phyloP scores from a whole-genome alignment of 768 basidiomycete species.

The Amanita pseudoporphyria region DNA sequence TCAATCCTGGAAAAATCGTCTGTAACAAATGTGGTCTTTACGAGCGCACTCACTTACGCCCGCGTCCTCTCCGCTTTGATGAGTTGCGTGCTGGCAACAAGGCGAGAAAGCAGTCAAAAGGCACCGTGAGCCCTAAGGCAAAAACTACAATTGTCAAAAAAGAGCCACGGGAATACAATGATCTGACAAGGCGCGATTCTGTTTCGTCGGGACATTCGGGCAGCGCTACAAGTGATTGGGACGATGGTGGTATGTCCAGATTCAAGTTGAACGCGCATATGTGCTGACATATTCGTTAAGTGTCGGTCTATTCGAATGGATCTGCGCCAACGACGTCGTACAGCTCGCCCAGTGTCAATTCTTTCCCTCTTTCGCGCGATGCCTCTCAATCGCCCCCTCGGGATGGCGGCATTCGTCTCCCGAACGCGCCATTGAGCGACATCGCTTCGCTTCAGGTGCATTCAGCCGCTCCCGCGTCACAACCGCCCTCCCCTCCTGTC shows the following conservation, averaged over 20 bases:
- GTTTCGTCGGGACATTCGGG: conserved; percentile 53
- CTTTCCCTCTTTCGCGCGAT: conserved; percentile 54
- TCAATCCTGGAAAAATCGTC: conserved; percentile 87
- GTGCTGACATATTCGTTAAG: conserved; percentile 16
- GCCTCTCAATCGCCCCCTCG: conserved; percentile 39
- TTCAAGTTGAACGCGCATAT: not conserved
- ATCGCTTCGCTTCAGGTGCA: conserved; percentile 38
- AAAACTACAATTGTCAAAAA: conserved; percentile 44
- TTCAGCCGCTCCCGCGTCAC: conserved; percentile 12
- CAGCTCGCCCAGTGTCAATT: conserved; percentile 51
- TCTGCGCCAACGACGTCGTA: conserved; percentile 56
- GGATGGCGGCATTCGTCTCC: conserved; percentile 62
- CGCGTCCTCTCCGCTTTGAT: conserved; percentile 78
- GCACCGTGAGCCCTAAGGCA: conserved; percentile 28
- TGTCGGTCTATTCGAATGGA: conserved; percentile 45
- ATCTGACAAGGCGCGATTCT: conserved; percentile 47
- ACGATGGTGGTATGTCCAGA: conserved; percentile 55
- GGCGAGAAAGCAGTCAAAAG: conserved; percentile 49
- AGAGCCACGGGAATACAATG: conserved; percentile 42
- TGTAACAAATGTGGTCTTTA: conserved; percentile 93
- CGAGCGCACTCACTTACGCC: conserved; percentile 79
- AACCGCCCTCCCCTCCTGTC: conserved; percentile 7
- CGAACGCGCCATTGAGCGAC: conserved; percentile 63
- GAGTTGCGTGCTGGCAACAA: conserved; percentile 84
- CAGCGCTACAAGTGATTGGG: conserved; percentile 69